Evolutionary conservation across 2,329 filamentous ascomycete species (phyloP).

Genomic region (Sodiomyces alkalinus): DNA sequence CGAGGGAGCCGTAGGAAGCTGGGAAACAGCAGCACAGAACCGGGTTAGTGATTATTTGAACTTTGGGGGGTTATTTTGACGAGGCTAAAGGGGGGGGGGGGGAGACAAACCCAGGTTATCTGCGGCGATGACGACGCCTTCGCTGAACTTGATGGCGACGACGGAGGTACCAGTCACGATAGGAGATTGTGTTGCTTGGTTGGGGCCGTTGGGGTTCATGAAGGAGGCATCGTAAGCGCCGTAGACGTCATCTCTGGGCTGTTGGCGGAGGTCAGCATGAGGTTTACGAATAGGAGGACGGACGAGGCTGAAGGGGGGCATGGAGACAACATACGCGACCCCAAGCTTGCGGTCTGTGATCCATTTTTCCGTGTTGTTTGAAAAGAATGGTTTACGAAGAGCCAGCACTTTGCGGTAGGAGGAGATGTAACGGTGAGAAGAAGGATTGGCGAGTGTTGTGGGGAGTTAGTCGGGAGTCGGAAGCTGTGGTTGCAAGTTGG

Average conservation of each 20-base stretch:
- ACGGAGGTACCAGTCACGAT: constrained; percentile 96
- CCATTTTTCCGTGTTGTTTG: constrained; percentile 30
- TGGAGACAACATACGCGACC: constrained; percentile 42
- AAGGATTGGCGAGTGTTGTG: neutral
- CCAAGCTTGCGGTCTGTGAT: constrained; percentile 60
- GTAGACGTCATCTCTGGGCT: constrained; percentile 97
- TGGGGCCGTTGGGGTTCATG: constrained; percentile 56
- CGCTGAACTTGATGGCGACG: constrained; percentile 86
- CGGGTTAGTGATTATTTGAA: too few species aligned
- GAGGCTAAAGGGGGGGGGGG: too few species aligned
- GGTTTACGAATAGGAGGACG: neutral
- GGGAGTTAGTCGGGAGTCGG: too few species aligned
- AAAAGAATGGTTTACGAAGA: constrained; percentile 1
- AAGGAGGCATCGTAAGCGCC: constrained; percentile 83
- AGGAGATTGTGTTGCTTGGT: constrained; percentile 78
- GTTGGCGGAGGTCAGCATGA: constrained; percentile 9
- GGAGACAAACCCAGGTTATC: constrained; percentile 70
- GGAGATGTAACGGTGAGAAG: neutral
- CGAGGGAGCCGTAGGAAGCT: constrained; percentile 96
- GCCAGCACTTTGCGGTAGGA: neutral
- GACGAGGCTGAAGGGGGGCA: constrained; percentile 7
- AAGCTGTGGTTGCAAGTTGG: neutral
- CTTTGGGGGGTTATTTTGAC: neutral
- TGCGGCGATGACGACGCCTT: constrained; percentile 89
- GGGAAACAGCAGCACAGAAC: constrained; percentile 6